Conservation (phyloP, 108 stramenopile species). For the Nannochloropsis gaditana region DNA sequence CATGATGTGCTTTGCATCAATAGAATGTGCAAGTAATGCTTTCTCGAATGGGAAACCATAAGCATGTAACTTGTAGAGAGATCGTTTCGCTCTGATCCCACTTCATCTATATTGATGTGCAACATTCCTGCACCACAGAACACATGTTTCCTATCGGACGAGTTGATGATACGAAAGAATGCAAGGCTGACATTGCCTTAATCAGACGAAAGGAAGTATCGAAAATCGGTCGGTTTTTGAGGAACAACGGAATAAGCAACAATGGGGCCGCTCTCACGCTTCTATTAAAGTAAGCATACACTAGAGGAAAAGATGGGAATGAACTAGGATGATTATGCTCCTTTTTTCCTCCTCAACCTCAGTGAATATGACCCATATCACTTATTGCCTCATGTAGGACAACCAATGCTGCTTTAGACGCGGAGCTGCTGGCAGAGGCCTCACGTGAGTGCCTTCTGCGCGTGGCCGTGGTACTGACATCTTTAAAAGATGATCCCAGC, state of each 20-base stretch:
- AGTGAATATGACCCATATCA: not conserved
- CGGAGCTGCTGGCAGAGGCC: not conserved
- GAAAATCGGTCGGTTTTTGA: slow-evolving; percentile 12
- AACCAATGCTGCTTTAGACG: slow-evolving; percentile 4
- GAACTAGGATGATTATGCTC: not conserved
- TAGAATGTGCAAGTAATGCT: too few species aligned
- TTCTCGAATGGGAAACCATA: too few species aligned
- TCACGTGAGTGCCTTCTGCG: slow-evolving; percentile 2
- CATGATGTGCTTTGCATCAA: too few species aligned
- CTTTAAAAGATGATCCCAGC: not conserved
- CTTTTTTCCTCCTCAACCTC: not conserved
- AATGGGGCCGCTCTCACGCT: not conserved
- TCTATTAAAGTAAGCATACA: slow-evolving; percentile 1
- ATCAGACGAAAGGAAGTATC: not conserved
- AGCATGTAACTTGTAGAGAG: too few species aligned
- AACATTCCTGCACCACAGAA: not conserved
- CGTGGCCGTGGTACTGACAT: not conserved
- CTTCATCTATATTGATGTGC: too few species aligned
- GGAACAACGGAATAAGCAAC: not conserved
- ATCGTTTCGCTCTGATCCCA: too few species aligned
- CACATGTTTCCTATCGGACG: not conserved
- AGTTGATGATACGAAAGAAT: not conserved
- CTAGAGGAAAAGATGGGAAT: not conserved
- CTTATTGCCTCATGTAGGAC: not conserved
- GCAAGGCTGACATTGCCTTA: not conserved